Conservation (phyloP, 148 eudicot species). For the Bassia scoparia region DNA sequence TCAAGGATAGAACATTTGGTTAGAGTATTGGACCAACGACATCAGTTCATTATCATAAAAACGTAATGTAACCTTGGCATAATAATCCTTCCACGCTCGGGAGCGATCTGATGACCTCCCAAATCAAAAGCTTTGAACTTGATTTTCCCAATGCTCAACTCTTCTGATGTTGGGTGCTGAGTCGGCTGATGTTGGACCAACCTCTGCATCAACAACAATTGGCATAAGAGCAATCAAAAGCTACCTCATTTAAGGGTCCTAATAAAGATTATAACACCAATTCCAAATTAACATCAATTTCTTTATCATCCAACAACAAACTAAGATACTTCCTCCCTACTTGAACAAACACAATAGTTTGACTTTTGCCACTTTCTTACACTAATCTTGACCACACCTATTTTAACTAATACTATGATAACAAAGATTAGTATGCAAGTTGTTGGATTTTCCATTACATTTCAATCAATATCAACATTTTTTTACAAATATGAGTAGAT, state of each 20-base stretch:
- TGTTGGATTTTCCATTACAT: too few species aligned
- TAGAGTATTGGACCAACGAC: neutral
- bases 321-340: neutral
- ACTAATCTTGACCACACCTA: too few species aligned
- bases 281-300: constrained; percentile 10
- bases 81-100: constrained; percentile 73
- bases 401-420: too few species aligned
- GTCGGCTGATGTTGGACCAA: constrained; percentile 75
- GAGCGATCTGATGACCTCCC: constrained; percentile 80
- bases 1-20: too few species aligned
- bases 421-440: too few species aligned
- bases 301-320: neutral
- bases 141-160: constrained; percentile 69
- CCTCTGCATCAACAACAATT: constrained; percentile 40
- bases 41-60: constrained; percentile 9
- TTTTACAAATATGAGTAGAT: too few species aligned
- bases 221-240: constrained; percentile 5
- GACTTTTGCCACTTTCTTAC: too few species aligned
- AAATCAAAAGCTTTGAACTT: constrained; percentile 78
- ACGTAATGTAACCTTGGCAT: constrained; percentile 53
- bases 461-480: too few species aligned
- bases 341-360: too few species aligned
- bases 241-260: neutral
- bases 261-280: neutral
- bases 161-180: constrained; percentile 71